Conservation (phyloP, 1,284 basidiomycete species). For the Stygiomarasmius scandens region DNA sequence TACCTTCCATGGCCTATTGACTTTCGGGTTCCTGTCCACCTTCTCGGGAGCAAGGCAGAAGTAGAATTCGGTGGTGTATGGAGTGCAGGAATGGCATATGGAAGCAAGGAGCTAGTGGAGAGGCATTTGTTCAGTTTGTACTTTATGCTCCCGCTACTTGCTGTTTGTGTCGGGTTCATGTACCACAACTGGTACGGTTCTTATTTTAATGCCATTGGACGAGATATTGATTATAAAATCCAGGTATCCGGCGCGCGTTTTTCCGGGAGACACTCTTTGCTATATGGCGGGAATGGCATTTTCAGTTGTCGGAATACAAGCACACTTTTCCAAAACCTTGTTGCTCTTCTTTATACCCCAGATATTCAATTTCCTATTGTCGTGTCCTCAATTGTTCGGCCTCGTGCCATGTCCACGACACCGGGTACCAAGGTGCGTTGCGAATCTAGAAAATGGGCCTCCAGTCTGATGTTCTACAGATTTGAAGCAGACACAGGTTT, state of each 20-base stretch:
- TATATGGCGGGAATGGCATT: conserved; percentile 99
- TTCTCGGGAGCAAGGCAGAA: conserved; percentile 66
- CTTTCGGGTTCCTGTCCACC: conserved; percentile 69
- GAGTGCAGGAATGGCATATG: conserved; percentile 82
- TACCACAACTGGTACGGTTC: conserved; percentile 88
- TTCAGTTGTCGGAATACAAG: conserved; percentile 93
- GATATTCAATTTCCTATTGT: conserved; percentile 95
- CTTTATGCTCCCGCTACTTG: conserved; percentile 94
- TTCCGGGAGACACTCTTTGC: conserved; percentile 97
- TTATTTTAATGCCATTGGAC: too few species aligned
- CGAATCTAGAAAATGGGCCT: conserved; percentile 20
- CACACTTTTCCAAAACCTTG: conserved; percentile 96
- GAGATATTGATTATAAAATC: too few species aligned
- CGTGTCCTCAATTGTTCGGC: conserved; percentile 93
- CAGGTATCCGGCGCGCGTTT: conserved; percentile 94
- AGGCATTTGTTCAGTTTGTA: conserved; percentile 94
- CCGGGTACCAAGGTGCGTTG: conserved; percentile 78
- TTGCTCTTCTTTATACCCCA: conserved; percentile 97
- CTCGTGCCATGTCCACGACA: conserved; percentile 94
- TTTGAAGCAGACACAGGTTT: conserved; percentile 74
- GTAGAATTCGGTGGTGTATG: conserved; percentile 76
- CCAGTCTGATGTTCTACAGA: conserved; percentile 39
- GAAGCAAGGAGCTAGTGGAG: conserved; percentile 86
- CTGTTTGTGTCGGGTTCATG: conserved; percentile 86
- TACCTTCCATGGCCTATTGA: conserved; percentile 86